phyloP scores from a whole-genome alignment of 768 basidiomycete species.

The Mycena chlorophos region DNA sequence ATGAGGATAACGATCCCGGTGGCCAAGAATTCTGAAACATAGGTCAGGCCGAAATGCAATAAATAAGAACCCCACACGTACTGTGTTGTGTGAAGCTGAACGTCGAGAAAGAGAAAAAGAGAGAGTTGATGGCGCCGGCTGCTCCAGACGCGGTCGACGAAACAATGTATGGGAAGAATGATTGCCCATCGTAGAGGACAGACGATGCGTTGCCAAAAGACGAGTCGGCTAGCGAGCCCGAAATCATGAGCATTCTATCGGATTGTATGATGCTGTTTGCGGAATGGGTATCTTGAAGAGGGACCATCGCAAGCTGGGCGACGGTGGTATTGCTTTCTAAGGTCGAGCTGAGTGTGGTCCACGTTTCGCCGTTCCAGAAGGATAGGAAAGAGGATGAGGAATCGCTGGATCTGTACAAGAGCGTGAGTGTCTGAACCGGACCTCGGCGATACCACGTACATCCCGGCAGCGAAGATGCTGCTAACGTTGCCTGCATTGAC shows the following conservation, averaged over 20 bases:
- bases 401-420: constrained; percentile 47
- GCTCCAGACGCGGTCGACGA: constrained; percentile 65
- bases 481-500: constrained; percentile 78
- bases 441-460: constrained; percentile 44
- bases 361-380: constrained; percentile 82
- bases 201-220: constrained; percentile 79
- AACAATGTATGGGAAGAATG: constrained; percentile 79
- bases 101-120: constrained; percentile 80
- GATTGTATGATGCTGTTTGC: constrained; percentile 71
- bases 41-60: constrained; percentile 15
- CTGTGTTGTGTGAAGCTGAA: constrained; percentile 75
- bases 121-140: constrained; percentile 67
- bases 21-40: constrained; percentile 73
- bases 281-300: constrained; percentile 73
- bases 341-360: constrained; percentile 65
- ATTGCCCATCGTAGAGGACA: constrained; percentile 83
- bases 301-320: constrained; percentile 87
- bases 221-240: constrained; percentile 70
- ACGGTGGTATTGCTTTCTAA: constrained; percentile 62
- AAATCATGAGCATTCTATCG: constrained; percentile 89
- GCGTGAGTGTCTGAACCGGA: constrained; percentile 1
- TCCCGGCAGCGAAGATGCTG: constrained; percentile 90
- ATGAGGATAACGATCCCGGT: constrained; percentile 94
- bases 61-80: constrained; percentile 39
- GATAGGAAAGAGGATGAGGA: constrained; percentile 69